Percentiles rank a stretch among this genome's conserved stretches.
Conservation (phyloP, 441 rosid species). For the Populus hybrid region DNA sequence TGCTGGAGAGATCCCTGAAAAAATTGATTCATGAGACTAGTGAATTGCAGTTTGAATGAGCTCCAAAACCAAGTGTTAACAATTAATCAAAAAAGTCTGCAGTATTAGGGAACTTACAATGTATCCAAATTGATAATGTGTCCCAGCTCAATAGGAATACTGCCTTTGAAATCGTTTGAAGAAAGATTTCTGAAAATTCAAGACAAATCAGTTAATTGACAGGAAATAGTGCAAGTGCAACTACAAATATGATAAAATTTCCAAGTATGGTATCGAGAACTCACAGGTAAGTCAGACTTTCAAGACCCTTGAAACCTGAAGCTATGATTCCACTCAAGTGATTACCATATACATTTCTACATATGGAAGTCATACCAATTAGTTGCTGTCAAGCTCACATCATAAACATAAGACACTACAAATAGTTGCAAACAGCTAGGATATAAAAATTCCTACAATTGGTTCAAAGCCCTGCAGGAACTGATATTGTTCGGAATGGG, state of each 20-base stretch:
- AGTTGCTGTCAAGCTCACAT: neutral
- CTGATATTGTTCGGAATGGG: conserved; percentile 78
- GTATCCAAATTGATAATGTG: conserved; percentile 83
- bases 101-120: conserved; percentile 40
- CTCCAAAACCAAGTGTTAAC: neutral
- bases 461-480: conserved; percentile 78
- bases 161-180: conserved; percentile 65
- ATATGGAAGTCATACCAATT: neutral
- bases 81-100: no score
- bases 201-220: neutral
- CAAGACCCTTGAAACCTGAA: conserved; percentile 55
- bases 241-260: neutral
- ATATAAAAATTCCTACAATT: conserved; percentile 49
- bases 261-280: conserved; percentile 13
- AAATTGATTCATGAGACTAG: neutral
- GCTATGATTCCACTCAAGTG: conserved; percentile 70
- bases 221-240: neutral
- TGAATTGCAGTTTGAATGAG: neutral
- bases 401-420: neutral
- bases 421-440: neutral
- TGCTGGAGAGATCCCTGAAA: conserved; percentile 78
- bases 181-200: conserved; percentile 64
- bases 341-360: conserved; percentile 86
- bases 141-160: conserved; percentile 71
- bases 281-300: conserved; percentile 88